Percentiles rank a stretch among this genome's conserved stretches.
Evolutionary conservation across 306 rosid genomes (phyloP).

Genomic region (Carpinus fangiana): DNA sequence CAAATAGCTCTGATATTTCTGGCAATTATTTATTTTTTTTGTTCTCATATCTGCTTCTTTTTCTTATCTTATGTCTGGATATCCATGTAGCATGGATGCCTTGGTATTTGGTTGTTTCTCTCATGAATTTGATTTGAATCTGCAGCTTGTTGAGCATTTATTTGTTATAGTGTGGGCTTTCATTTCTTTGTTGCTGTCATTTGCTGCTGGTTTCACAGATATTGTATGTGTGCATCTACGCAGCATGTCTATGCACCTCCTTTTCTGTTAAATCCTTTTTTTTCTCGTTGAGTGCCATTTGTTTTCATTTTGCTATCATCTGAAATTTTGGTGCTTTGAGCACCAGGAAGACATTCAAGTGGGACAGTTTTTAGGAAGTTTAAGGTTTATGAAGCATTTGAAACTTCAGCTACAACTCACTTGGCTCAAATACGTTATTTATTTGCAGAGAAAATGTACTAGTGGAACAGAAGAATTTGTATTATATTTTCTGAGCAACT

Average conservation of each 20-base stretch:
- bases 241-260: not conserved
- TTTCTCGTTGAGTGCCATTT: not conserved
- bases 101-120: conserved; percentile 7
- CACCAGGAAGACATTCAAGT: not conserved
- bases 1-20: not conserved
- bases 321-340: not conserved
- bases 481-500: not conserved
- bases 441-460: not conserved
- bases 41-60: not conserved
- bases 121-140: not conserved
- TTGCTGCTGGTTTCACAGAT: not conserved
- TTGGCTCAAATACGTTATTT: not conserved
- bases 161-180: not conserved
- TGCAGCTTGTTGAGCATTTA: not conserved
- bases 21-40: not conserved
- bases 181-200: not conserved
- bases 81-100: not conserved
- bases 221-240: too few species aligned
- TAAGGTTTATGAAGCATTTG: not conserved
- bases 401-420: not conserved
- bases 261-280: not conserved
- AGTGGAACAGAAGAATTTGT: not conserved
- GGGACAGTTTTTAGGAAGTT: not conserved
- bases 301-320: not conserved
- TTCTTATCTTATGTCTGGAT: not conserved